Evolutionary conservation across 129 eudicot species (phyloP).

Genomic region (Oenanthe sinensis): DNA sequence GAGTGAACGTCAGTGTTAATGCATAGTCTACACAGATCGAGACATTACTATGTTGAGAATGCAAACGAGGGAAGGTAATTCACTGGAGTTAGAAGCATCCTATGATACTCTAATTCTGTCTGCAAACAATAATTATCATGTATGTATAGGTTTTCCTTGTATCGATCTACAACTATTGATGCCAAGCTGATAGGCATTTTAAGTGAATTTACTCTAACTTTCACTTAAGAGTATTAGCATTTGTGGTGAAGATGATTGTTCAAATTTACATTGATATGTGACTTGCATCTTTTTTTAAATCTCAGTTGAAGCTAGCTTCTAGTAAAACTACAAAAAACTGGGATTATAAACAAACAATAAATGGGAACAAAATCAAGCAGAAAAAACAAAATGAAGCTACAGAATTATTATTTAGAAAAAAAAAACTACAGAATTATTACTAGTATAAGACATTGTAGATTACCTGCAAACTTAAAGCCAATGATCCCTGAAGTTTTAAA

Average conservation of each 20-base stretch:
- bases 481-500: neutral
- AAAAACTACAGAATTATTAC: neutral
- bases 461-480: conserved; percentile 15
- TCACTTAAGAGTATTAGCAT: neutral
- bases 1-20: neutral
- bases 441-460: neutral
- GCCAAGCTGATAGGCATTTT: neutral
- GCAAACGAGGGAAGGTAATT: neutral
- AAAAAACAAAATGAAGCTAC: neutral
- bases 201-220: neutral
- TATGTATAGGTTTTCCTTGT: neutral
- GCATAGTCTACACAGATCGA: neutral
- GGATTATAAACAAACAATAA: neutral
- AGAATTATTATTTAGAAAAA: too few relatives aligned
- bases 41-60: neutral
- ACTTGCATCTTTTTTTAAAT: neutral
- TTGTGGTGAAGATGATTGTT: neutral
- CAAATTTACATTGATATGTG: neutral
- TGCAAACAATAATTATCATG: neutral
- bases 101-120: neutral
- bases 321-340: neutral
- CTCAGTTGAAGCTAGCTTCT: neutral
- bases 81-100: neutral
- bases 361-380: neutral
- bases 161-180: neutral